Base-by-base conservation (phyloP, 2,329 filamentous ascomycete genomes). In the Paramyrothecium roridum region DNA sequence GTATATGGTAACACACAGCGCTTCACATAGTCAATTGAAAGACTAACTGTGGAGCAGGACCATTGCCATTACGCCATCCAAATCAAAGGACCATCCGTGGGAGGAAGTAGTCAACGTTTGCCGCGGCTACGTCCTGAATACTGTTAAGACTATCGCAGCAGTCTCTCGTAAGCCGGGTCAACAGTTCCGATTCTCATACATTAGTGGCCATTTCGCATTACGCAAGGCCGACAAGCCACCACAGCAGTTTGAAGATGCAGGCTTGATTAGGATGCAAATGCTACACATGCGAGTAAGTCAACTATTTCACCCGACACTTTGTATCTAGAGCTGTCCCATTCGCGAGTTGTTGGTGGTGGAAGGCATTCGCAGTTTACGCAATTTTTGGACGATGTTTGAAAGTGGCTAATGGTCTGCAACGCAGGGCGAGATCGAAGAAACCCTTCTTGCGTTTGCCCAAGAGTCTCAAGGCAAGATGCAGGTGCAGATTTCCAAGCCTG, bases 371-470 rank as follows among this genome's bases (percentile, higher is more conserved):
- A 6, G 10, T 10, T 30, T 4, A 6, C 26, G 26, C 10, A 10
- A 10, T 30, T 30, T 30, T 30, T 10, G 26, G 33, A 8, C 33
- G 16, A 37, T 10, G 33, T 37, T 37, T 16, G 10, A 37, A 37
- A 16, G 16, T 37, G 8, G 33, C 16, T 37, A 37, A 37, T 16
- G 10, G 8, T 37, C 16, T 10, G 8, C 10, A 10, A 43, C 22
- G 10, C 50, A 52, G 50, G 50, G 50, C 30, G 50, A 52, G 50
- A 40, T 33, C 12, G 50, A 52, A 52, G 19, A 40, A 3, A 52
- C 20, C 7, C n/a, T 52, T 45, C 50, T 52, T 6, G 30, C 13
- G 12, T 52, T 52, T 20, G 26, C 30, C 12, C 17, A 33, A 6
- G 12, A 45, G 20, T 26, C n/a, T 20, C 8, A 20, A 10, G 50